Conservation (phyloP, 2,329 filamentous ascomycete species). For the Scopulariopsis brevicaulis region DNA sequence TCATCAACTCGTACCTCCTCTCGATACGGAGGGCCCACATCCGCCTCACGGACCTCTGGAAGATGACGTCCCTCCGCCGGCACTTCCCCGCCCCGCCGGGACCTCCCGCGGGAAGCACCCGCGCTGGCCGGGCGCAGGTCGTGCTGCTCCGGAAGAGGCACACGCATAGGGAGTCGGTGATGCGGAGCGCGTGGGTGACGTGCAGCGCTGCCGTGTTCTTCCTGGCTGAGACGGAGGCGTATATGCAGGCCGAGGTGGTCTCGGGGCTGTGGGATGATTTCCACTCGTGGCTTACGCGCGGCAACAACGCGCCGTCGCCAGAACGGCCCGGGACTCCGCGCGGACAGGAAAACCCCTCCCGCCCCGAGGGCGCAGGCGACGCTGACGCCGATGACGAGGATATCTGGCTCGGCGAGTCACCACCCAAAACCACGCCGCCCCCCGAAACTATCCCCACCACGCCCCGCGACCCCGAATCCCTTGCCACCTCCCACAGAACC, state of each 20-base stretch:
- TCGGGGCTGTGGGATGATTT: conserved; percentile 73
- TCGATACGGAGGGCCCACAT: conserved; percentile 79
- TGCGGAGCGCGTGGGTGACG: conserved; percentile 84
- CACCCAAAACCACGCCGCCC: conserved; percentile 8
- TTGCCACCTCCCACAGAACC: conserved; percentile 66
- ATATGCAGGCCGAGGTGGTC: conserved; percentile 84
- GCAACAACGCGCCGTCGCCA: conserved; percentile 7
- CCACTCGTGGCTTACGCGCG: conserved; percentile 53
- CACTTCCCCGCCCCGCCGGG: conserved; percentile 63
- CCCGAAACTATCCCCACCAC: conserved; percentile 10
- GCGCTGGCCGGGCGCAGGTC: conserved; percentile 48
- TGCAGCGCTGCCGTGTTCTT: conserved; percentile 82
- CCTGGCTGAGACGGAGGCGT: conserved; percentile 74
- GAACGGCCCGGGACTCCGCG: too few species aligned
- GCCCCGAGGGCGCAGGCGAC: conserved; percentile 2
- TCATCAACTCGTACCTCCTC: conserved; percentile 79
- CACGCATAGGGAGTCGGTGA: conserved; percentile 48
- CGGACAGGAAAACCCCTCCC: conserved; percentile 5
- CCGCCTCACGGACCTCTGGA: conserved; percentile 77
- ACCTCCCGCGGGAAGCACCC: conserved; percentile 50
- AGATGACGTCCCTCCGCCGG: conserved; percentile 64
- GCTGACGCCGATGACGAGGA: conserved; percentile 17
- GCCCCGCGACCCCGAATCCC: conserved; percentile 68
- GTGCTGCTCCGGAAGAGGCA: conserved; percentile 52
- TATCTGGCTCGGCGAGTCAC: conserved; percentile 23